Conservation (phyloP, 2,329 filamentous ascomycete genomes). For the Colletotrichum costaricense region DNA sequence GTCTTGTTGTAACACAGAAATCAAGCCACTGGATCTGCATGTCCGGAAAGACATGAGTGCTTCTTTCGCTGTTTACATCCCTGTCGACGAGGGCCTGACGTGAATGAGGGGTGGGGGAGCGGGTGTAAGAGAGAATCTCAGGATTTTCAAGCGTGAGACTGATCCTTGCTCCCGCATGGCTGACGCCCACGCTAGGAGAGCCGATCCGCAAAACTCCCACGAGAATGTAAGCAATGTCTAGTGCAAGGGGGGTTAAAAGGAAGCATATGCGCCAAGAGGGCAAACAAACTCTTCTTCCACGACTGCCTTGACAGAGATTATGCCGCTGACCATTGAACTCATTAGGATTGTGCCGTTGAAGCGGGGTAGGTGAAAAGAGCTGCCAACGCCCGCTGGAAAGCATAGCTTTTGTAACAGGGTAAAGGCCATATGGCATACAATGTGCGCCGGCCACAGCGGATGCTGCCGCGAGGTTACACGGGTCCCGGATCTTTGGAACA, state of each 20-base stretch:
- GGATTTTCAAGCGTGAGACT: not conserved
- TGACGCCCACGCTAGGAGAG: not conserved
- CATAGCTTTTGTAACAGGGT: not conserved
- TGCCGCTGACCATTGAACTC: not conserved
- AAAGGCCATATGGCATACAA: not conserved
- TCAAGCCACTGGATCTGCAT: not conserved
- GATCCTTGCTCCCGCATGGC: not conserved
- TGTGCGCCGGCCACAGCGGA: not conserved
- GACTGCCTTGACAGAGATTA: not conserved
- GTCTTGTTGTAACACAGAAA: not conserved
- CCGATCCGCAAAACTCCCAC: not conserved
- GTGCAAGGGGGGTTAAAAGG: not conserved
- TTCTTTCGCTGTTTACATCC: not conserved
- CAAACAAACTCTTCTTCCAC: not conserved
- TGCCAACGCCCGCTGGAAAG: not conserved
- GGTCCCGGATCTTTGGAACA: slow-evolving; percentile 11
- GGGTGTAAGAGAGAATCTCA: too few species aligned
- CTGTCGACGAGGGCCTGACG: not conserved
- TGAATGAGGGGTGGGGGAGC: not conserved
- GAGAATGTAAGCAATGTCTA: not conserved
- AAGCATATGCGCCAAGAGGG: not conserved
- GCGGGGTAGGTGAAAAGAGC: too few species aligned
- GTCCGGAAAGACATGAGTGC: not conserved
- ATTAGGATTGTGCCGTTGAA: not conserved
- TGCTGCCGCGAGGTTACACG: slow-evolving; percentile 8